Conservation (phyloP, 2,329 filamentous ascomycete genomes). For the Passalora sequoiae region DNA sequence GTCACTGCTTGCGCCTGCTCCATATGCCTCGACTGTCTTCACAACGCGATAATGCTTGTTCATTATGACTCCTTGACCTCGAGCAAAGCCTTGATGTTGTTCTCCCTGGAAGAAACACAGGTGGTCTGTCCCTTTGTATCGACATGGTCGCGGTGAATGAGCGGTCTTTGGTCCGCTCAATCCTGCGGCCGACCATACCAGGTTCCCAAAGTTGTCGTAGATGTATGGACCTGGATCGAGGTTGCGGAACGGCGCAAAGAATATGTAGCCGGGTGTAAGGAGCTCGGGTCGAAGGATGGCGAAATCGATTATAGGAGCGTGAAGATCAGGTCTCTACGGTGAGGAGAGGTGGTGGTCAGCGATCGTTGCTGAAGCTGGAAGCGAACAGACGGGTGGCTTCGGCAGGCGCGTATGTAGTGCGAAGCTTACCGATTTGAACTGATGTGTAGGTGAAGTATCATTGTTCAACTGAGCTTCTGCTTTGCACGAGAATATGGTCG, state of each 20-base stretch:
- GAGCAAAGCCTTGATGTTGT: constrained; percentile 49
- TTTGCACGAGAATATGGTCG: constrained; percentile 8
- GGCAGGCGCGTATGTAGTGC: constrained; percentile 2
- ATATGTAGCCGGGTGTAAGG: constrained; percentile 46
- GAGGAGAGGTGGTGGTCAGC: constrained; percentile 7
- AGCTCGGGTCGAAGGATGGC: constrained; percentile 32
- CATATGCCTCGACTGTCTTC: constrained; percentile 40
- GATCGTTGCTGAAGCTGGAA: constrained; percentile 6
- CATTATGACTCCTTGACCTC: constrained; percentile 51
- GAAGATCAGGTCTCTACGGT: constrained; percentile 36
- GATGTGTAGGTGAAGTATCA: constrained; percentile 33
- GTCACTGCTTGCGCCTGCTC: constrained; percentile 42
- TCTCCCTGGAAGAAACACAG: constrained; percentile 51
- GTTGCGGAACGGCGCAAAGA: constrained; percentile 47
- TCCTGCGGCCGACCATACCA: constrained; percentile 50
- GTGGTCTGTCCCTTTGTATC: constrained; percentile 46
- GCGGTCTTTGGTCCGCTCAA: constrained; percentile 46
- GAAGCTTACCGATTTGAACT: constrained; percentile 33
- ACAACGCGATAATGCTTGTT: constrained; percentile 47
- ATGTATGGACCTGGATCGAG: constrained; percentile 49
- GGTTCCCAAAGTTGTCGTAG: constrained; percentile 48
- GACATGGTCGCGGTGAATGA: constrained; percentile 47
- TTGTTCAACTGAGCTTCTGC: constrained; percentile 29
- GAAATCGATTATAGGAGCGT: constrained; percentile 35
- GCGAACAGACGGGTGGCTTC: background rate